Evolutionary conservation across 345 rosid genomes (phyloP), one percentile per base, ranked within the genome.

Genomic region (Xanthoceras sorbifolium): DNA sequence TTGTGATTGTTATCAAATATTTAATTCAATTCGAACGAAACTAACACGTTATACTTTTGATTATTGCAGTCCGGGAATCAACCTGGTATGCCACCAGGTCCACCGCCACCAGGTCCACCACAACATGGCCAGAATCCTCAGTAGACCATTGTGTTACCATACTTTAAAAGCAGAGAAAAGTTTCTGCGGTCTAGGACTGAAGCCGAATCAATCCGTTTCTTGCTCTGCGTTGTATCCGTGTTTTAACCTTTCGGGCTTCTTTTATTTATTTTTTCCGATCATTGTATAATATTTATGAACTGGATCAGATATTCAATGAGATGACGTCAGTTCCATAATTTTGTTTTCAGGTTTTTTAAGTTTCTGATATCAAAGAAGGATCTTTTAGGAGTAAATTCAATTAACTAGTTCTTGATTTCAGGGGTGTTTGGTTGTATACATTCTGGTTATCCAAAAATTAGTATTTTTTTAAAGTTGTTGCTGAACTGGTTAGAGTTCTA

Each of bases 1-100:
- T 71, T 9, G 25, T 26, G 18, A 22, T 34, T 28, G 44, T 63
- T 23, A 5, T 14, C 15, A 14, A 23, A 4, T n/a, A 36, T 15
- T 25, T 29, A 54, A 38, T 4, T 50, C 25, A 28, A 12, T 69
- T 69, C 1, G 5, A 23, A 28, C n/a, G 20, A 31, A 46, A 23
- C 65, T 77, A 28, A 75, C 70, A 3, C 64, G 50, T 31, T 68
- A 23, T 31, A 15, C 10, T 52, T 69, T 59, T 12, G 28, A 11
- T 67, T 46, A 12, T 68, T 84, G 85, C 86, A 88, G 90, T 83
- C 87, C 18, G 88, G 91, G n/a, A 87, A 73, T 78, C 90, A 90
- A 80, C 78, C 90, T 4, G 88, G 87, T 46, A 71, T 85, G 89
- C 86, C 84, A n/a, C n/a, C n/a, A n/a, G n/a, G n/a, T 26, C 46